Base-by-base conservation (phyloP, 1,139 yeast genomes). In the Candida tunisiensis region DNA sequence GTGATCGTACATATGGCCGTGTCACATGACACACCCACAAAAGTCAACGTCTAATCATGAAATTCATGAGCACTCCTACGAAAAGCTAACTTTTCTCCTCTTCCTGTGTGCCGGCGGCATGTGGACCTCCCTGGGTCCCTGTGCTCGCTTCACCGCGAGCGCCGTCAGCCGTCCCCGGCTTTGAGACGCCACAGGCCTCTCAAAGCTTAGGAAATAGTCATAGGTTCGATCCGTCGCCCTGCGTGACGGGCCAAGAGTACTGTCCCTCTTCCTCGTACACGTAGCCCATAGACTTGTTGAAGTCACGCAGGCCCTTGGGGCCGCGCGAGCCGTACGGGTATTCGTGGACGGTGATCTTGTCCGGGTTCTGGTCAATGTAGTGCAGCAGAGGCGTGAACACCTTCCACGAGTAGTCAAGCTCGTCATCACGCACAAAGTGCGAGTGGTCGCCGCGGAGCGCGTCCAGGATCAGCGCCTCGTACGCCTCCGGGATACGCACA, bases 351-450 rank as follows among this genome's bases (percentile, higher is more conserved):
- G 68, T 61, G 19, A 45, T 34, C 31, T 45, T 38, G n/a, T n/a
- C n/a, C n/a, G n/a, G n/a, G 34, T 53, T 47, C 25, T 74, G 62
- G 55, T 88, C 96, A 38, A 88, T 62, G 51, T 67, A 65, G 36
- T 85, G 59, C 49, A 91, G 65, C 39, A 91, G 61, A 12, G 98
- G 98, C 11, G 96, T 85, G 60, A 88, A 85, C 34, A 88, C 60
- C 44, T 67, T 65, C 99, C 99, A 88, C 34, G 92, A 74, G 34
- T 75, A 72, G 34, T 85, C 95, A 49, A 91, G 69, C 59, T 88
- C 99, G 51, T 88, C 99, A 50, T 85, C 96, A 59, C 98, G 77
- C 21, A 88, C 98, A 51, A 91, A 88, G 60, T 85, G 85, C 34
- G 96, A 77, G 57, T 88, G 98, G 55, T 85, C 93, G 33, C 93